Percentiles rank a stretch among this genome's conserved stretches.
Conservation (phyloP, 2,329 filamentous ascomycete species). For the Phaeoacremonium minimum region DNA sequence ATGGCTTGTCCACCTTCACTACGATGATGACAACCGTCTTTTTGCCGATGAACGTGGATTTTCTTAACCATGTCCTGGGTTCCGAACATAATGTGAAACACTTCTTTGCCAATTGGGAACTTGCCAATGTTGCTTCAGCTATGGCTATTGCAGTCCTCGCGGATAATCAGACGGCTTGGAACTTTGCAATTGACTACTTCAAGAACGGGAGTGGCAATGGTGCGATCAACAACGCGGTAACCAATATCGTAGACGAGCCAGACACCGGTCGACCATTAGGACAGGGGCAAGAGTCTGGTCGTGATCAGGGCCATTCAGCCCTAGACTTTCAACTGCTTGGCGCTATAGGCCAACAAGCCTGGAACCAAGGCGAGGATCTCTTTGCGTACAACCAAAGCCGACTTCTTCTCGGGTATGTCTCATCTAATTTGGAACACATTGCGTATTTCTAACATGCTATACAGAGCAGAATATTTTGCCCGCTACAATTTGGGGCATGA, state of each 20-base stretch:
- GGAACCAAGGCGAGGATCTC: constrained; percentile 17
- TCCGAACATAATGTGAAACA: constrained; percentile 21
- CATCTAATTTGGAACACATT: background rate
- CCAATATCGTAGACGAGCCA: constrained; percentile 21
- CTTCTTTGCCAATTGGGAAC: constrained; percentile 40
- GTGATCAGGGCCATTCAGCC: constrained; percentile 39
- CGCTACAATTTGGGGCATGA: constrained; percentile 16
- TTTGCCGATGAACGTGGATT: constrained; percentile 29
- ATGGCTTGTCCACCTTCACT: constrained; percentile 15
- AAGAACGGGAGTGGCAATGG: constrained; percentile 31
- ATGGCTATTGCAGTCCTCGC: constrained; percentile 35
- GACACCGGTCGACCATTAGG: constrained; percentile 23
- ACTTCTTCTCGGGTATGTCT: constrained; percentile 9
- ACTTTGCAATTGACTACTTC: constrained; percentile 33
- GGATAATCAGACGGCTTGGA: constrained; percentile 34
- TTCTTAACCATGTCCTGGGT: constrained; percentile 28
- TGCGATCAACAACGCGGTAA: constrained; percentile 24
- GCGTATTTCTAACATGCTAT: background rate
- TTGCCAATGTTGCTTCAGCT: constrained; percentile 32
- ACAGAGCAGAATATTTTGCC: constrained; percentile 15
- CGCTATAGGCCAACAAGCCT: constrained; percentile 32
- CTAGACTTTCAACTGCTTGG: constrained; percentile 33
- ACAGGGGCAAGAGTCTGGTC: constrained; percentile 34
- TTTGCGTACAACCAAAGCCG: constrained; percentile 18
- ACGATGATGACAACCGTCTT: constrained; percentile 31